Evolutionary conservation across 352 stramenopile genomes (phyloP).

Genomic region (Pelagophyceae sp.): DNA sequence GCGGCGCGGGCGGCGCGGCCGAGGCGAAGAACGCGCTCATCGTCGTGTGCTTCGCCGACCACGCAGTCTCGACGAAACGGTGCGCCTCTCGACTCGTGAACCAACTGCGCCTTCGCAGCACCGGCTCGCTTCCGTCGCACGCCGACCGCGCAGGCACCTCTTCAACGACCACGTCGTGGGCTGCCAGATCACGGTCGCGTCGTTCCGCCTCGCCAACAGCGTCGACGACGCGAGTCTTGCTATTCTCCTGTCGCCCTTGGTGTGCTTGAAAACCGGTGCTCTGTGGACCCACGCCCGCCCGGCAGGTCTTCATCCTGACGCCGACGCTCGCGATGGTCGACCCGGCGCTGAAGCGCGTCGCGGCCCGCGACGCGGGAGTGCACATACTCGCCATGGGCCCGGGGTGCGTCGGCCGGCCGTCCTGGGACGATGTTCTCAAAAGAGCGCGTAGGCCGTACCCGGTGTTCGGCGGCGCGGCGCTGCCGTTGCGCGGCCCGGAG

Average conservation of each 20-base stretch:
- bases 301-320: neutral
- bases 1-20: no score
- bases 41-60: constrained; percentile 4
- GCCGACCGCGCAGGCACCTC: no score
- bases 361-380: neutral
- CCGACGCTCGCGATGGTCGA: neutral
- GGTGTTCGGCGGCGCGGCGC: neutral
- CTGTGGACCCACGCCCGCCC: no score
- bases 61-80: neutral
- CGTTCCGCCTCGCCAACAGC: neutral
- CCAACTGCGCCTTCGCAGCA: no score
- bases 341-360: neutral
- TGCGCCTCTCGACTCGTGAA: no score
- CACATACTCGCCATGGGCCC: neutral
- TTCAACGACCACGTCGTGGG: neutral
- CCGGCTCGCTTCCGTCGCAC: no score
- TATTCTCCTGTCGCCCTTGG: no score
- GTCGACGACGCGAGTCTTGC: no score
- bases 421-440: no score
- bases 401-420: no score
- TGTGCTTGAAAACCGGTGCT: no score
- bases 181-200: constrained; percentile 2
- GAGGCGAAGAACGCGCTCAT: neutral
- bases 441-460: no score
- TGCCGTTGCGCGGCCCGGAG: neutral